Conservation (phyloP, 768 basidiomycete species). For the Collybia nuda region DNA sequence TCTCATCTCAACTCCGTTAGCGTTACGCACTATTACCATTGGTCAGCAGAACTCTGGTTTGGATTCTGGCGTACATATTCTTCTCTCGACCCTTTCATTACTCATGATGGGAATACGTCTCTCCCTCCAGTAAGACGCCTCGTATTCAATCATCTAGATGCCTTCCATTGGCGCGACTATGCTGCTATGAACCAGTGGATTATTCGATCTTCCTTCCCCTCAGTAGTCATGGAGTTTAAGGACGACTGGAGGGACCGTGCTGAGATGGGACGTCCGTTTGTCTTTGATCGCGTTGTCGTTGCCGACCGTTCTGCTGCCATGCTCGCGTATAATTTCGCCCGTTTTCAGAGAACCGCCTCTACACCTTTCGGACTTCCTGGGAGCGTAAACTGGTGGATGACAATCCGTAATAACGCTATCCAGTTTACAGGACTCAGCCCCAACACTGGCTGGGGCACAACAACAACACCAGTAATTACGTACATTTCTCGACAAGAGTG, state of each 20-base stretch:
- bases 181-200: constrained; percentile 90
- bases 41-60: constrained; percentile 88
- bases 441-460: constrained; percentile 43
- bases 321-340: constrained; percentile 60
- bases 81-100: constrained; percentile 71
- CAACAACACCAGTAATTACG: constrained; percentile 76
- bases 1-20: constrained; percentile 33
- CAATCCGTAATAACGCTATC: constrained; percentile 71
- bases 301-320: constrained; percentile 87
- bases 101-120: constrained; percentile 60
- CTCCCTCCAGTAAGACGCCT: constrained; percentile 76
- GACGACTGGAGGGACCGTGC: constrained; percentile 84
- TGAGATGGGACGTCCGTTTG: constrained; percentile 64
- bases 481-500: constrained; percentile 90
- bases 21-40: constrained; percentile 93
- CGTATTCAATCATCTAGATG: constrained; percentile 73
- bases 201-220: constrained; percentile 78
- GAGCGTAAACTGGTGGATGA: constrained; percentile 82
- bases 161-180: constrained; percentile 87
- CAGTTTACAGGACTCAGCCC: constrained; percentile 63
- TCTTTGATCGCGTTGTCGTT: constrained; percentile 86
- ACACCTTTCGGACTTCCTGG: constrained; percentile 76
- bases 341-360: constrained; percentile 75
- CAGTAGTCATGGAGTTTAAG: constrained; percentile 73
- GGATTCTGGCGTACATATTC: constrained; percentile 93